These are phyloP conservation scores for Chlamydomonas sphaeroides DNA, from an alignment of 139 green algal genomes.

Conservation along the genomic window DNA sequence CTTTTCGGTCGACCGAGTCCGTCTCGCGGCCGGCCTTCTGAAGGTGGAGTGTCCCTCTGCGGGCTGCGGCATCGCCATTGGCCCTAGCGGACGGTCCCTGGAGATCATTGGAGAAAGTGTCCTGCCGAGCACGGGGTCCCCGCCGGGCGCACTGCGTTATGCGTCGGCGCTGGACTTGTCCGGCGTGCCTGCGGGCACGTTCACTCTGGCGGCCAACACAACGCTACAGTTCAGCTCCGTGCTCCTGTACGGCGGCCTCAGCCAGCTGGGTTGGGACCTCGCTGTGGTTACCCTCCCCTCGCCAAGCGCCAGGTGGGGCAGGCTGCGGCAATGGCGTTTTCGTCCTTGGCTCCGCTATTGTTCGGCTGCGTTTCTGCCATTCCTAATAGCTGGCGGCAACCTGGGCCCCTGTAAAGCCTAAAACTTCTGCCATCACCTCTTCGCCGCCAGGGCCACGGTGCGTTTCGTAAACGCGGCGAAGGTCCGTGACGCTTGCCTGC, in stretches of 20 bases:
- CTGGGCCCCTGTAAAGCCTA: no score
- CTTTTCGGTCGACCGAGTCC: background rate
- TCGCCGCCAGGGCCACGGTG: background rate
- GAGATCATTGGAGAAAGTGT: background rate
- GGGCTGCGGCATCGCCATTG: background rate
- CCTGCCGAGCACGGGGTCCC: background rate
- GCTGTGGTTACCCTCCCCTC: background rate
- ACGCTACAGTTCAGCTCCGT: background rate
- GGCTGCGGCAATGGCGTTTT: no score
- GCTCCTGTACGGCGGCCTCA: background rate
- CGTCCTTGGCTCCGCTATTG: no score
- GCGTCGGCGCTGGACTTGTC: conserved; percentile 1
- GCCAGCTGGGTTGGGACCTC: conserved; percentile 1
- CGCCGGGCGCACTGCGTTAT: background rate
- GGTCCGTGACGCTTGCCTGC: conserved; percentile 24
- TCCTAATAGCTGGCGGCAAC: no score
- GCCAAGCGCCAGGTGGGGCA: background rate
- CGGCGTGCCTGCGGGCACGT: background rate
- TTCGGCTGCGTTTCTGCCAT: no score
- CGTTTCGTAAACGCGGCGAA: background rate
- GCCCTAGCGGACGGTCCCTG: background rate
- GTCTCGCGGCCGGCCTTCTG: background rate
- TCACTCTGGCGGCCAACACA: background rate
- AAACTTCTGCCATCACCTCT: no score
- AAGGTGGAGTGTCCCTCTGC: no score